Evolutionary conservation across 148 eudicot species (phyloP).

Genomic region (Hydrangea macrophylla): DNA sequence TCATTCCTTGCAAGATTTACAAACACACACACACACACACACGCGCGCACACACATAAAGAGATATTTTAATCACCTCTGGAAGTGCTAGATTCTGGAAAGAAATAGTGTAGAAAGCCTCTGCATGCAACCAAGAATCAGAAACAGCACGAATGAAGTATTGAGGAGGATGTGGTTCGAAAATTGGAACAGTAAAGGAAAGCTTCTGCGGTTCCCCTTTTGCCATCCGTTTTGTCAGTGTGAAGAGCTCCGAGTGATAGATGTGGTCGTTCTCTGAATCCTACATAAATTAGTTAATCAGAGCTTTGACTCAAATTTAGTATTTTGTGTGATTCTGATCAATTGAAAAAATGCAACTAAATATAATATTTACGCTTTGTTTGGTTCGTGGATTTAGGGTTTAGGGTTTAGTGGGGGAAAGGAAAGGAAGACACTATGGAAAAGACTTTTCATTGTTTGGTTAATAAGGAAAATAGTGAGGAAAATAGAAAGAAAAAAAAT

Average conservation of each 20-base stretch:
- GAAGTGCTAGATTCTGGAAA: constrained; percentile 85
- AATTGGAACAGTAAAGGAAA: constrained; percentile 93
- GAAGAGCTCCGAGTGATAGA: constrained; percentile 94
- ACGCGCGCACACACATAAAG: not conserved
- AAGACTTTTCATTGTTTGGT: too few relatives aligned
- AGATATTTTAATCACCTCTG: constrained; percentile 56
- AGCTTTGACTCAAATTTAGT: not conserved
- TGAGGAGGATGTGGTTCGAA: constrained; percentile 99
- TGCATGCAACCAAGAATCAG: constrained; percentile 93
- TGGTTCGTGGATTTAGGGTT: too few relatives aligned
- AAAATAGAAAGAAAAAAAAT: too few relatives aligned
- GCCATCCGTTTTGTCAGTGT: constrained; percentile 81
- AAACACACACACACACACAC: not conserved
- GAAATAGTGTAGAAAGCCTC: constrained; percentile 89
- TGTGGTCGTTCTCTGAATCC: constrained; percentile 98
- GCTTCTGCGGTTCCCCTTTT: constrained; percentile 83
- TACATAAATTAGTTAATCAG: constrained; percentile 22
- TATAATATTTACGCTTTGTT: too few relatives aligned
- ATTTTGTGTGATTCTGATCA: not conserved
- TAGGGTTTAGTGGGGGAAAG: too few relatives aligned
- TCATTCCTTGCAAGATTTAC: too few relatives aligned
- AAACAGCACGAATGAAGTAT: constrained; percentile 90
- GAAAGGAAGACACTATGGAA: too few relatives aligned
- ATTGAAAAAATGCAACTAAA: not conserved
- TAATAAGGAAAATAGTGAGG: too few relatives aligned